Evolutionary conservation across 257 asterid species (phyloP).

Genomic region (Petunia axillaris): DNA sequence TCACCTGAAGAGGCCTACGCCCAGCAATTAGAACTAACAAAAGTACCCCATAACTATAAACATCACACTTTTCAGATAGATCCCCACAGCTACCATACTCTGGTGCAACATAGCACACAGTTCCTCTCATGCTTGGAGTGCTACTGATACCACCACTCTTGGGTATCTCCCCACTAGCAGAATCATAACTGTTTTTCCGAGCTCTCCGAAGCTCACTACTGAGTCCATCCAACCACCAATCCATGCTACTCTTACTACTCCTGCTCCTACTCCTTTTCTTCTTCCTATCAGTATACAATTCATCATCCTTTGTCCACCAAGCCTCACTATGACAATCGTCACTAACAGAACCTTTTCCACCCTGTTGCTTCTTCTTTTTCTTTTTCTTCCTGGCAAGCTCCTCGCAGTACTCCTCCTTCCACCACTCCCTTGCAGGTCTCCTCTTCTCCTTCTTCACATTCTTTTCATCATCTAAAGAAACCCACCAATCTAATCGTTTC

Average conservation of each 20-base stretch:
- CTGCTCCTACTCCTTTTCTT: constrained; percentile 63
- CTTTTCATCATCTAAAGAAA: constrained; percentile 79
- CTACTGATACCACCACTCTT: constrained; percentile 88
- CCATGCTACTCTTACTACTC: constrained; percentile 76
- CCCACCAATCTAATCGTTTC: constrained; percentile 93
- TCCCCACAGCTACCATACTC: constrained; percentile 80
- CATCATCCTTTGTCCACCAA: constrained; percentile 76
- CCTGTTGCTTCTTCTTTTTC: constrained; percentile 62
- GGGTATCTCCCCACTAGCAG: constrained; percentile 76
- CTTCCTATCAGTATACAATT: constrained; percentile 45
- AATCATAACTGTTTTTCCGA: constrained; percentile 66
- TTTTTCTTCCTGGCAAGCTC: constrained; percentile 91
- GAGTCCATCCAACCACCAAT: constrained; percentile 90
- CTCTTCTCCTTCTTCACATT: constrained; percentile 74
- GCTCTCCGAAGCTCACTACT: constrained; percentile 87
- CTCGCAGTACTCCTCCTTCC: constrained; percentile 97
- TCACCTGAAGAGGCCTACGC: constrained; percentile 94
- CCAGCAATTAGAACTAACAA: constrained; percentile 83
- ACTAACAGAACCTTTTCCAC: constrained; percentile 46
- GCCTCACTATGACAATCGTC: constrained; percentile 57
- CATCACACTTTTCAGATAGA: constrained; percentile 86
- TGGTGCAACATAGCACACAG: constrained; percentile 91
- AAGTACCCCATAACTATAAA: constrained; percentile 87
- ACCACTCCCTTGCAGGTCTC: constrained; percentile 98
- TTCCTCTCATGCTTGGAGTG: constrained; percentile 97